These are phyloP conservation scores for Apiospora hydei DNA, from an alignment of 2,329 filamentous ascomycete species.

Conservation along the genomic window DNA sequence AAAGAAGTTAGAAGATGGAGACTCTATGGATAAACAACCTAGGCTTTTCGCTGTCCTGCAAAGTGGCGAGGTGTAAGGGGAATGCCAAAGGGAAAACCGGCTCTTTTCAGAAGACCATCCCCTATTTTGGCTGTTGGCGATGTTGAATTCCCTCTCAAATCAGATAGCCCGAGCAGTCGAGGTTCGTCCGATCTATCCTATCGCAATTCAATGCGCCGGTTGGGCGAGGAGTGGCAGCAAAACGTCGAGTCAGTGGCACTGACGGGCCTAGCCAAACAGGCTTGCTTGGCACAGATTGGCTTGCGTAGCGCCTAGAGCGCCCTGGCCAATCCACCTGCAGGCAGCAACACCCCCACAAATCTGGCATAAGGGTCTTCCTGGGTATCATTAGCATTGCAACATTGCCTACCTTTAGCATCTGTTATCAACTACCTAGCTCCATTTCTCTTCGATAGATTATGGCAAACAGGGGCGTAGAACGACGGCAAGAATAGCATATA, in stretches of 20 bases:
- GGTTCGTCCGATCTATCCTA: constrained; percentile 12
- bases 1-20: constrained; percentile 10
- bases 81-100: background rate
- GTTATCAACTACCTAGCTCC: background rate
- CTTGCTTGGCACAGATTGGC: constrained; percentile 1
- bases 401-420: no score
- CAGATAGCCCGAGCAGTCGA: background rate
- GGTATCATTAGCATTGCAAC: background rate
- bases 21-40: background rate
- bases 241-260: background rate
- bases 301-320: background rate
- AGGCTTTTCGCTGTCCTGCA: background rate
- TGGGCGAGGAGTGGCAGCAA: background rate
- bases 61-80: background rate
- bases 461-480: no score
- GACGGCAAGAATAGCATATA: no score
- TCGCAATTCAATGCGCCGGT: constrained; percentile 11
- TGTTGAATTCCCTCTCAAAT: background rate
- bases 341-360: constrained; percentile 14
- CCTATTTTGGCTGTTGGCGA: constrained; percentile 8
- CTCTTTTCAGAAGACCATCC: background rate
- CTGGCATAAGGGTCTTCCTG: background rate
- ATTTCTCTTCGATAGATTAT: background rate
- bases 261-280: background rate
- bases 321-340: constrained; percentile 9